Evolutionary conservation across 2,329 filamentous ascomycete species (phyloP).

Genomic region (Penicillium olsonii): DNA sequence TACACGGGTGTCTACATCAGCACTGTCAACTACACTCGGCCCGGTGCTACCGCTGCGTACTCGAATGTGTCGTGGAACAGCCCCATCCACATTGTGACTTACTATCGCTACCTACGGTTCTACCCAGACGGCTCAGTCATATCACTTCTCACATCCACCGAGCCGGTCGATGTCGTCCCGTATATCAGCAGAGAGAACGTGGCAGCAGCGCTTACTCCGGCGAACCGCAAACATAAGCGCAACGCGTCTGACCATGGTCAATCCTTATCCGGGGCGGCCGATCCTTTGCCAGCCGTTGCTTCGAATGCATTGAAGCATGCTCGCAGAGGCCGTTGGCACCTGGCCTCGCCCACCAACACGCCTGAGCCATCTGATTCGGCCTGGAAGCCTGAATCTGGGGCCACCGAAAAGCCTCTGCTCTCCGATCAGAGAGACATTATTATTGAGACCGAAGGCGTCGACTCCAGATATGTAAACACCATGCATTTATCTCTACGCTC

Average conservation of each 20-base stretch:
- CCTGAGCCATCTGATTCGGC: slow-evolving; percentile 20
- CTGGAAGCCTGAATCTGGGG: slow-evolving; percentile 37
- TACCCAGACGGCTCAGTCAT: slow-evolving; percentile 86
- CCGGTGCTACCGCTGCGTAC: slow-evolving; percentile 68
- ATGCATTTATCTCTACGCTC: slow-evolving; percentile 73
- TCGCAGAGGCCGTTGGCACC: slow-evolving; percentile 65
- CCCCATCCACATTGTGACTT: slow-evolving; percentile 93
- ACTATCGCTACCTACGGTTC: slow-evolving; percentile 95
- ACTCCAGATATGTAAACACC: slow-evolving; percentile 77
- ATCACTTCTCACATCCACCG: slow-evolving; percentile 75
- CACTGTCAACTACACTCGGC: slow-evolving; percentile 90
- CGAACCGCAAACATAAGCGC: slow-evolving; percentile 38
- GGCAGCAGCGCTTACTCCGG: slow-evolving; percentile 36
- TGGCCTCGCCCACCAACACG: slow-evolving; percentile 53
- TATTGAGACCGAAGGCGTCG: slow-evolving; percentile 83
- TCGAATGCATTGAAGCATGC: slow-evolving; percentile 68
- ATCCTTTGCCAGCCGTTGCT: slow-evolving; percentile 40
- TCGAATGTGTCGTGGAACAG: slow-evolving; percentile 74
- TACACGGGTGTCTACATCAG: slow-evolving; percentile 97
- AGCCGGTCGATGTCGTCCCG: slow-evolving; percentile 85
- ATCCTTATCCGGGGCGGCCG: slow-evolving; percentile 23
- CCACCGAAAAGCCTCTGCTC: slow-evolving; percentile 19
- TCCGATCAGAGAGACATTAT: slow-evolving; percentile 61
- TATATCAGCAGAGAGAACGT: slow-evolving; percentile 74
- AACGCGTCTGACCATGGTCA: slow-evolving; percentile 46